These are phyloP conservation scores for Asterophora lycoperdoides DNA, from an alignment of 768 basidiomycete genomes.

Conservation along the genomic window DNA sequence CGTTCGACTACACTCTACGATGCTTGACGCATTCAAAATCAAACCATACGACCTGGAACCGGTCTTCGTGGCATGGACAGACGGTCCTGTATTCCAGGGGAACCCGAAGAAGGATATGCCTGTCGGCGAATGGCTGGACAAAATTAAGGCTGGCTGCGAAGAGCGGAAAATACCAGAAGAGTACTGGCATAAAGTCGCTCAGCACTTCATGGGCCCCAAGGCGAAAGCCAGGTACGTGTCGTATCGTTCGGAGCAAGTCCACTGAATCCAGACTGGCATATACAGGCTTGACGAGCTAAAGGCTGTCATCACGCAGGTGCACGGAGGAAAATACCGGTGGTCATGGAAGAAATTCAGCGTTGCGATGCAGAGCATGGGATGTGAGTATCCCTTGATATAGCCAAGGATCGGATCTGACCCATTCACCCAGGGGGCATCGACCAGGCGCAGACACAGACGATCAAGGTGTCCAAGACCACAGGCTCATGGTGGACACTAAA, in stretches of 20 bases:
- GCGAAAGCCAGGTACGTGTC: slow-evolving; percentile 52
- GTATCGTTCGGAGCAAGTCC: background rate
- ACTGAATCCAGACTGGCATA: background rate
- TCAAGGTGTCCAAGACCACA: slow-evolving; percentile 18
- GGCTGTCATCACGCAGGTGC: slow-evolving; percentile 66
- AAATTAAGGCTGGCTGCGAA: slow-evolving; percentile 68
- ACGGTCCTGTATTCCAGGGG: slow-evolving; percentile 64
- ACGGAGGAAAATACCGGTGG: slow-evolving; percentile 77
- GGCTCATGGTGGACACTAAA: slow-evolving; percentile 25
- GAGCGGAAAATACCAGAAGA: slow-evolving; percentile 70
- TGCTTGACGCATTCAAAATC: slow-evolving; percentile 77
- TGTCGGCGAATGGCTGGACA: slow-evolving; percentile 69
- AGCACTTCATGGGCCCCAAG: slow-evolving; percentile 68
- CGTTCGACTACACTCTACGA: slow-evolving; percentile 17
- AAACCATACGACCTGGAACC: slow-evolving; percentile 75
- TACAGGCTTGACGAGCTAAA: slow-evolving; percentile 62
- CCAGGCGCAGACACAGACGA: slow-evolving; percentile 46
- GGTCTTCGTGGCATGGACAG: slow-evolving; percentile 58
- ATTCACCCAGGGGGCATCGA: slow-evolving; percentile 62
- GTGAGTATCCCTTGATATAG: slow-evolving; percentile 39
- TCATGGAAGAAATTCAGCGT: slow-evolving; percentile 80
- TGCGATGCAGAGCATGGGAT: slow-evolving; percentile 79
- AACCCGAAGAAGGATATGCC: slow-evolving; percentile 64
- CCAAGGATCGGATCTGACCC: background rate
- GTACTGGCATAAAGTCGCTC: slow-evolving; percentile 79